Evolutionary conservation across 2,329 filamentous ascomycete species (phyloP).

Genomic region (Thelonectria blattea): DNA sequence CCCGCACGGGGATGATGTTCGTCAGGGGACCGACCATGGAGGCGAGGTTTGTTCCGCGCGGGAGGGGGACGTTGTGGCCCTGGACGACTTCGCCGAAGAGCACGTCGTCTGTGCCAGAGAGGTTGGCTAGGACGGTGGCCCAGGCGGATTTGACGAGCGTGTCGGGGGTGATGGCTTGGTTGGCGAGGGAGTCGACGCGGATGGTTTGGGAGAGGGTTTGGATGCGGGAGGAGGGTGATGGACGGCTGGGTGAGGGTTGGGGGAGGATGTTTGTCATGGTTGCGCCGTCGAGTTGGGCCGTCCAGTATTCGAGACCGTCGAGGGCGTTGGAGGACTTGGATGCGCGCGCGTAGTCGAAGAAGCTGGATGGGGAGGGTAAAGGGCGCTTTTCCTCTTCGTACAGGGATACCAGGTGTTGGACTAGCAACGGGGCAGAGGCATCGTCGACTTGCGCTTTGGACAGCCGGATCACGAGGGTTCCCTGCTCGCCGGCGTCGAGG

Average conservation of each 20-base stretch:
- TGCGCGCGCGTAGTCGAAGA: conserved; percentile 55
- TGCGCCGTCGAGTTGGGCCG: conserved; percentile 50
- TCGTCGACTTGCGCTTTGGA: conserved; percentile 58
- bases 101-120: conserved; percentile 57
- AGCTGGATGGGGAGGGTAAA: conserved; percentile 48
- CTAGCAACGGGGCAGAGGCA: conserved; percentile 50
- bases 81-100: conserved; percentile 62
- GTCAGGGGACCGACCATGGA: conserved; percentile 54
- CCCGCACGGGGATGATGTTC: conserved; percentile 57
- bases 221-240: conserved; percentile 42
- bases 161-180: conserved; percentile 55
- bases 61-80: conserved; percentile 51
- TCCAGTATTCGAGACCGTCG: conserved; percentile 54
- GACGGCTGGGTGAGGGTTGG: conserved; percentile 49
- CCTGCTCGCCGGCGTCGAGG: conserved; percentile 55
- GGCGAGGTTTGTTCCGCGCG: conserved; percentile 60
- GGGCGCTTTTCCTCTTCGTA: conserved; percentile 46
- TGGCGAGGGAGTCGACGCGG: conserved; percentile 48
- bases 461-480: conserved; percentile 54
- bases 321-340: conserved; percentile 45
- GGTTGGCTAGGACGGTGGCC: conserved; percentile 59
- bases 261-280: conserved; percentile 54
- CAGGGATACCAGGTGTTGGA: conserved; percentile 55
- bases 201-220: conserved; percentile 50
- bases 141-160: conserved; percentile 64